phyloP scores from a whole-genome alignment of 768 basidiomycete species.

The Clitopilus hobsonii region DNA sequence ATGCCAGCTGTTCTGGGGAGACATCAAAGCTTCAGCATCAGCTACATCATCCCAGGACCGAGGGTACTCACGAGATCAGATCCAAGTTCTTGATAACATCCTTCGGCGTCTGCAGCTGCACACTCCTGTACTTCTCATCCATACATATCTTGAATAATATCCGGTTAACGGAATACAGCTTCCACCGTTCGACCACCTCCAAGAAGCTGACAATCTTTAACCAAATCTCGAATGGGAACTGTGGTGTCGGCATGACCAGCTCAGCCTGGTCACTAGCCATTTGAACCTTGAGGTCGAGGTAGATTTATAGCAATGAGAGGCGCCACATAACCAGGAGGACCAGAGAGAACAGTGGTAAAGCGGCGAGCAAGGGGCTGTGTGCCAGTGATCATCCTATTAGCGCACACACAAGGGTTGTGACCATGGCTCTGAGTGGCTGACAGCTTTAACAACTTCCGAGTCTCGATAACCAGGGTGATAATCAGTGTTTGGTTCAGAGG shows the following conservation, averaged over 20 bases:
- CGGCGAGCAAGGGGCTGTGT: neutral
- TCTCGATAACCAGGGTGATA: neutral
- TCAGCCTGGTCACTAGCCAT: neutral
- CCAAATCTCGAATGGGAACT: conserved; percentile 15
- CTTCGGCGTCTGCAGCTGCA: neutral
- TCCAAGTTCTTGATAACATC: neutral
- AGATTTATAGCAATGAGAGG: neutral
- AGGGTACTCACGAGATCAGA: neutral
- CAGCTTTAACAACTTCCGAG: neutral
- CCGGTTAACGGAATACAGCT: conserved; percentile 11
- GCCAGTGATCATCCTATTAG: neutral
- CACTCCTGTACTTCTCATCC: conserved; percentile 7
- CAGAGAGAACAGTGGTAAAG: neutral
- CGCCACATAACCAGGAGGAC: neutral
- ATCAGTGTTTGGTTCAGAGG: conserved; percentile 3
- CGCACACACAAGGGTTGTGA: conserved; percentile 1
- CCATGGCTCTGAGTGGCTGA: neutral
- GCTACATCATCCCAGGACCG: neutral
- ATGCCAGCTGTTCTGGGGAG: neutral
- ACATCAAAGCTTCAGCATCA: neutral
- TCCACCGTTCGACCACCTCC: neutral
- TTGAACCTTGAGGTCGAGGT: neutral
- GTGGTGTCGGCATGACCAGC: neutral
- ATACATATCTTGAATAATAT: conserved; percentile 11
- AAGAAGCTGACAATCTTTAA: conserved; percentile 9